Conservation (phyloP, 2,329 filamentous ascomycete genomes). For the Knufia fluminis region DNA sequence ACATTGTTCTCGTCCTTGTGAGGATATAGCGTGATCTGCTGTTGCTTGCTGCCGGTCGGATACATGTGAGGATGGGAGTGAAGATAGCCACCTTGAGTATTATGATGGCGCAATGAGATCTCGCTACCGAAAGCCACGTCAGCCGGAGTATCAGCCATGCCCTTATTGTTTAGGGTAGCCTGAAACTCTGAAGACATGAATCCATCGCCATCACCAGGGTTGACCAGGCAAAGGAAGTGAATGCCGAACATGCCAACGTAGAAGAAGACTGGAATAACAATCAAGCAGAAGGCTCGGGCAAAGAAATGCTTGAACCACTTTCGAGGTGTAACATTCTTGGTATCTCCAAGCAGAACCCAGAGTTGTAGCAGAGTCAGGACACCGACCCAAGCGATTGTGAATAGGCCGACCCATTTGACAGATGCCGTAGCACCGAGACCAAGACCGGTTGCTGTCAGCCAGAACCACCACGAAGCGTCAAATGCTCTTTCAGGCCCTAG, state of each 20-base stretch:
- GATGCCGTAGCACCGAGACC: slow-evolving; percentile 83
- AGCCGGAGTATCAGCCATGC: slow-evolving; percentile 88
- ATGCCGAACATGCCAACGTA: slow-evolving; percentile 97
- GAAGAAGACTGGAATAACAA: slow-evolving; percentile 78
- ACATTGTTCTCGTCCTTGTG: slow-evolving; percentile 99
- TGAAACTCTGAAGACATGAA: slow-evolving; percentile 99
- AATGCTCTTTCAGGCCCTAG: slow-evolving; percentile 84
- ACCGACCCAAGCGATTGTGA: slow-evolving; percentile 98
- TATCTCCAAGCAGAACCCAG: slow-evolving; percentile 88
- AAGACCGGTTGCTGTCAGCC: slow-evolving; percentile 78
- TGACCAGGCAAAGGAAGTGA: slow-evolving; percentile 85
- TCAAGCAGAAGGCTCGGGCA: slow-evolving; percentile 80
- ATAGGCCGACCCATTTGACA: slow-evolving; percentile 98
- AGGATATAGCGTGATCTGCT: slow-evolving; percentile 95
- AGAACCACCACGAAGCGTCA: slow-evolving; percentile 92
- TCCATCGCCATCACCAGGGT: slow-evolving; percentile 93
- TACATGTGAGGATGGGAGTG: slow-evolving; percentile 98
- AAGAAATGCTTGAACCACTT: slow-evolving; percentile 91
- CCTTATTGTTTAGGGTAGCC: slow-evolving; percentile 90
- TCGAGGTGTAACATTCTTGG: slow-evolving; percentile 73
- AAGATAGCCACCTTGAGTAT: slow-evolving; percentile 94
- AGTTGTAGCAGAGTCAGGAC: slow-evolving; percentile 82
- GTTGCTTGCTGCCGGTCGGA: slow-evolving; percentile 92
- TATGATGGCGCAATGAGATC: slow-evolving; percentile 80
- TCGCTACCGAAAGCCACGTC: slow-evolving; percentile 85